phyloP scores from a whole-genome alignment of 202 grass and related monocot species.

The Carex arenaria region DNA sequence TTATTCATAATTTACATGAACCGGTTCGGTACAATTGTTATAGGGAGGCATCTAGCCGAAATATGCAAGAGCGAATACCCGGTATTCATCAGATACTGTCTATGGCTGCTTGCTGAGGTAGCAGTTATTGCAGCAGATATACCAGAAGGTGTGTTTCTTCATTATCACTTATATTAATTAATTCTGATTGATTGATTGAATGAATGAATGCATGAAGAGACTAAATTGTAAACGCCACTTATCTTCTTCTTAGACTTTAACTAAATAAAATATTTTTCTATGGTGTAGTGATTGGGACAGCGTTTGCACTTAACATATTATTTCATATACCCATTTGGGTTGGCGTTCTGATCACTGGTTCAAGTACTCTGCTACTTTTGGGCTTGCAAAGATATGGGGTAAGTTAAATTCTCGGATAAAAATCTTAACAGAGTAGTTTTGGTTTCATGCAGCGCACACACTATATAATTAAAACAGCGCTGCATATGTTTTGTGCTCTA shows the following conservation, averaged over 20 bases:
- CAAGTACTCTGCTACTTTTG: slow-evolving; percentile 64
- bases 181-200: too few species aligned
- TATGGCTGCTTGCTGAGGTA: slow-evolving; percentile 75
- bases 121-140: slow-evolving; percentile 95
- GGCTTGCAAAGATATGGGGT: slow-evolving; percentile 83
- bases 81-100: slow-evolving; percentile 46
- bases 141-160: slow-evolving; percentile 54
- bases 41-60: slow-evolving; percentile 78
- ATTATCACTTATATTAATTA: too few species aligned
- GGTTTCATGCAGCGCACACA: too few species aligned
- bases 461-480: too few species aligned
- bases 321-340: slow-evolving; percentile 76
- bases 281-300: slow-evolving; percentile 83
- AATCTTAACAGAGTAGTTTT: too few species aligned
- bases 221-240: too few species aligned
- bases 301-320: slow-evolving; percentile 74
- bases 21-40: background rate
- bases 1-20: background rate
- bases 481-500: too few species aligned
- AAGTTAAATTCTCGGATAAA: background rate
- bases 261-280: background rate
- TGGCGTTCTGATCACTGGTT: slow-evolving; percentile 81
- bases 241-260: background rate
- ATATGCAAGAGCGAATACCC: slow-evolving; percentile 82
- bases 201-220: too few species aligned